phyloP scores from a whole-genome alignment of 306 rosid species.

The Biancaea sappan region DNA sequence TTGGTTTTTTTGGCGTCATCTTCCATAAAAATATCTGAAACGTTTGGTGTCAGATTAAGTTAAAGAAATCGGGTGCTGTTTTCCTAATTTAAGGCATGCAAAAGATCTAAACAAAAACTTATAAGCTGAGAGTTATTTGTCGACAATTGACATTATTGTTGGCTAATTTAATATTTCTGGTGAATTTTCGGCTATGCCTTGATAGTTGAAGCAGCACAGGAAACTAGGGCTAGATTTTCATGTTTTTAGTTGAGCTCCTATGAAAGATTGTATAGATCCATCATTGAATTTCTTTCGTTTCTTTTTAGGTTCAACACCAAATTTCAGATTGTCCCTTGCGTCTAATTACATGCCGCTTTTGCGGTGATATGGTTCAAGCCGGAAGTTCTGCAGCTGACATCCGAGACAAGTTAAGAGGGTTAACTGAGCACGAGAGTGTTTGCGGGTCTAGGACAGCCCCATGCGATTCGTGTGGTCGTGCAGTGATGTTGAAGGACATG shows the following conservation, averaged over 20 bases:
- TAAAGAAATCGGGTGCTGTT: not conserved
- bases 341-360: constrained; percentile 74
- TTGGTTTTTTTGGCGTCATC: not conserved
- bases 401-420: constrained; percentile 84
- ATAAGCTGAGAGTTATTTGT: not conserved
- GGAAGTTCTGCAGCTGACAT: constrained; percentile 76
- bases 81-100: constrained; percentile 3
- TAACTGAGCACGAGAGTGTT: constrained; percentile 88
- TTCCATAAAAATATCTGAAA: not conserved
- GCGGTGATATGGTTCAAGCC: constrained; percentile 98
- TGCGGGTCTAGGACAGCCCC: constrained; percentile 97
- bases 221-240: not conserved
- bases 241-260: not conserved
- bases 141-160: constrained; percentile 9
- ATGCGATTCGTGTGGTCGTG: constrained; percentile 95
- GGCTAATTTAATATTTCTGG: not conserved
- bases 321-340: constrained; percentile 75
- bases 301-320: constrained; percentile 82
- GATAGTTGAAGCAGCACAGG: not conserved
- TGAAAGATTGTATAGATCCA: constrained; percentile 8
- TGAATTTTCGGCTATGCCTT: constrained; percentile 3
- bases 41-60: not conserved
- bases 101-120: not conserved
- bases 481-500: constrained; percentile 99
- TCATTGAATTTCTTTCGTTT: not conserved